Evolutionary conservation across 1,284 basidiomycete genomes (phyloP).

Genomic region (Wallemia mellicola): DNA sequence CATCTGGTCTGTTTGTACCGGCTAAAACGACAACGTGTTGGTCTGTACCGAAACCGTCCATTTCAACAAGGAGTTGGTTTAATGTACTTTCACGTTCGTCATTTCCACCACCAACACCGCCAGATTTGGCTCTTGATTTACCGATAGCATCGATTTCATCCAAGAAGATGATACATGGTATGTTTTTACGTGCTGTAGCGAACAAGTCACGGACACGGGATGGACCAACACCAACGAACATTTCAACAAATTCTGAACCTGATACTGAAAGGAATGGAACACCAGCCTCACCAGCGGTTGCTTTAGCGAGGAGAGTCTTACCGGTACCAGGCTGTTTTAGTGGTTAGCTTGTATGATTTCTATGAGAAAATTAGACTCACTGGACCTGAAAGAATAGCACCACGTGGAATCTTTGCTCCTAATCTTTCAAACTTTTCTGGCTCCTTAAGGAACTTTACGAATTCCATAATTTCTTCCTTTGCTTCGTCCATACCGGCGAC

Average conservation of each 20-base stretch:
- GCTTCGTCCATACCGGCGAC: constrained; percentile 99
- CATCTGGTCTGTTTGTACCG: constrained; percentile 87
- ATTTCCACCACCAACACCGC: constrained; percentile 58
- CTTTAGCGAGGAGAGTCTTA: constrained; percentile 92
- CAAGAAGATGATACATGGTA: constrained; percentile 92
- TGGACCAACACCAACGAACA: constrained; percentile 98
- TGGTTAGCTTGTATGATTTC: not conserved
- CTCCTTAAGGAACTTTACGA: constrained; percentile 96
- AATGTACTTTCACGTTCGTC: constrained; percentile 94
- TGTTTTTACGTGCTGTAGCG: constrained; percentile 85
- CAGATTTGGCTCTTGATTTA: constrained; percentile 69
- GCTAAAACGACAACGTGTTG: constrained; percentile 91
- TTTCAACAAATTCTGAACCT: constrained; percentile 96
- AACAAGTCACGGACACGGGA: constrained; percentile 93
- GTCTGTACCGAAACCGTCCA: constrained; percentile 92
- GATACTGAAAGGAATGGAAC: constrained; percentile 96
- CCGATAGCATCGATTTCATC: constrained; percentile 98
- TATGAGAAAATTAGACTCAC: not conserved
- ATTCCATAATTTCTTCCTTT: constrained; percentile 99
- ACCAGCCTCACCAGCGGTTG: constrained; percentile 85
- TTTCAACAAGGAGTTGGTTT: constrained; percentile 93
- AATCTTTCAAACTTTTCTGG: constrained; percentile 79
- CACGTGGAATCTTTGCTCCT: constrained; percentile 93
- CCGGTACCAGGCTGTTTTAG: constrained; percentile 52
- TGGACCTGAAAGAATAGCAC: constrained; percentile 88